phyloP scores from a whole-genome alignment of 768 basidiomycete species.

The Nidula microcarpa region DNA sequence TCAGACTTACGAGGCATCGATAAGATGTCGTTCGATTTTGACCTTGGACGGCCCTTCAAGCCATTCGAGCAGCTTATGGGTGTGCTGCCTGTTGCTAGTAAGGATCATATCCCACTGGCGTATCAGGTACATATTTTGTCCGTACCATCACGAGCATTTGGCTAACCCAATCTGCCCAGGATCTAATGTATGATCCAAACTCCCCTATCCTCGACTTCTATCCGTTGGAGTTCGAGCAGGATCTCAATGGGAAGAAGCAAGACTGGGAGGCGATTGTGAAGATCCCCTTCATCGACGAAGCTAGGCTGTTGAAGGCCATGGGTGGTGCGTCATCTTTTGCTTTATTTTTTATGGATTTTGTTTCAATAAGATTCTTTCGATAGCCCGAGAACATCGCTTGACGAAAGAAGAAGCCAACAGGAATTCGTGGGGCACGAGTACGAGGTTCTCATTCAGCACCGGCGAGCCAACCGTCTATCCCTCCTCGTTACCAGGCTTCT shows the following conservation, averaged over 20 bases:
- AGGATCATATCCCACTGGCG: constrained; percentile 81
- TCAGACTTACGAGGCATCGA: constrained; percentile 65
- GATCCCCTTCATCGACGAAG: constrained; percentile 94
- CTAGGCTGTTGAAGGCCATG: constrained; percentile 80
- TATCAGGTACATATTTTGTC: constrained; percentile 59
- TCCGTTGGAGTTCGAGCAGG: constrained; percentile 85
- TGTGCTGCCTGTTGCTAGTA: constrained; percentile 88
- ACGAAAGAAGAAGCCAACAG: constrained; percentile 71
- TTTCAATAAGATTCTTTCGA: constrained; percentile 1
- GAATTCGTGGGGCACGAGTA: constrained; percentile 79
- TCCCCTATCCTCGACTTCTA: constrained; percentile 96
- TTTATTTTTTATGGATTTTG: background rate
- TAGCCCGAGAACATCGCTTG: constrained; percentile 77
- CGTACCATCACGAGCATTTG: background rate
- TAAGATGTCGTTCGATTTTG: constrained; percentile 81
- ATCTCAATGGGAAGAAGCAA: constrained; percentile 96
- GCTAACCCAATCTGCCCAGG: constrained; percentile 38
- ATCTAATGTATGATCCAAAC: constrained; percentile 80
- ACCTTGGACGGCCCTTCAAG: constrained; percentile 83
- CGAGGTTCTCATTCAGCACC: constrained; percentile 68
- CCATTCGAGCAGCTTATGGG: constrained; percentile 99
- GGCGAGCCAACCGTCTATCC: constrained; percentile 72
- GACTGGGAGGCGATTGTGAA: constrained; percentile 99
- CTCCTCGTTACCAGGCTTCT: constrained; percentile 92
- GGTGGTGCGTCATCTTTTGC: constrained; percentile 41